These are phyloP conservation scores for Paracoccidioides brasiliensis DNA, from an alignment of 2,329 filamentous ascomycete species.

Conservation along the genomic window DNA sequence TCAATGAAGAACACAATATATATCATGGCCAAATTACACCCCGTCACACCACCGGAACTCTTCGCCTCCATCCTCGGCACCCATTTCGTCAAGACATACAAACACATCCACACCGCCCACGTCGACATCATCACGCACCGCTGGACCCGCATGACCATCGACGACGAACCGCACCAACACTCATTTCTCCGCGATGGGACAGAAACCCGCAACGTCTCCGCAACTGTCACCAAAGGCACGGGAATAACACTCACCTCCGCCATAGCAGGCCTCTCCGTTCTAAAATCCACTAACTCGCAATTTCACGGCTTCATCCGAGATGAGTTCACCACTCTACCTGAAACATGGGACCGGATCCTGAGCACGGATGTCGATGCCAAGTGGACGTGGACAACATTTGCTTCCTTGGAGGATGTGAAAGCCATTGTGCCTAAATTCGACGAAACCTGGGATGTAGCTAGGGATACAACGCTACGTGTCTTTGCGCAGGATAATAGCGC, in stretches of 20 bases:
- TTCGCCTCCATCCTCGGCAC: slow-evolving; percentile 72
- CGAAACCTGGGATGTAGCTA: slow-evolving; percentile 61
- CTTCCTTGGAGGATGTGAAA: slow-evolving; percentile 53
- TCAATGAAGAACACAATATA: slow-evolving; percentile 97
- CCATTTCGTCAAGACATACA: slow-evolving; percentile 81
- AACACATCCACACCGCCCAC: slow-evolving; percentile 75
- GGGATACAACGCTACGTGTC: slow-evolving; percentile 73
- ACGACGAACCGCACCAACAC: slow-evolving; percentile 85
- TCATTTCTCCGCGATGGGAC: slow-evolving; percentile 83
- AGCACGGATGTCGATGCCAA: slow-evolving; percentile 80
- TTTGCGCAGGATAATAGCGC: slow-evolving; percentile 86
- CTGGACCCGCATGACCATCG: slow-evolving; percentile 79
- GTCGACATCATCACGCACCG: slow-evolving; percentile 72
- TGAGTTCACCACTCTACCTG: slow-evolving; percentile 79
- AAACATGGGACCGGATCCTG: slow-evolving; percentile 90
- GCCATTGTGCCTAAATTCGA: slow-evolving; percentile 57
- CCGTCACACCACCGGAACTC: slow-evolving; percentile 83
- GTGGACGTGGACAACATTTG: slow-evolving; percentile 74
- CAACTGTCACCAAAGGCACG: slow-evolving; percentile 47
- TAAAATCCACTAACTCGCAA: slow-evolving; percentile 92
- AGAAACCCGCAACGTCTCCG: slow-evolving; percentile 76
- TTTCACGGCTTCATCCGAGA: slow-evolving; percentile 92
- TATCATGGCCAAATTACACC: slow-evolving; percentile 87
- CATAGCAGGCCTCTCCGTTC: slow-evolving; percentile 69
- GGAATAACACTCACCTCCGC: slow-evolving; percentile 48